These are phyloP conservation scores for Russula ochroleuca DNA, from an alignment of 768 basidiomycete genomes.

Conservation along the genomic window DNA sequence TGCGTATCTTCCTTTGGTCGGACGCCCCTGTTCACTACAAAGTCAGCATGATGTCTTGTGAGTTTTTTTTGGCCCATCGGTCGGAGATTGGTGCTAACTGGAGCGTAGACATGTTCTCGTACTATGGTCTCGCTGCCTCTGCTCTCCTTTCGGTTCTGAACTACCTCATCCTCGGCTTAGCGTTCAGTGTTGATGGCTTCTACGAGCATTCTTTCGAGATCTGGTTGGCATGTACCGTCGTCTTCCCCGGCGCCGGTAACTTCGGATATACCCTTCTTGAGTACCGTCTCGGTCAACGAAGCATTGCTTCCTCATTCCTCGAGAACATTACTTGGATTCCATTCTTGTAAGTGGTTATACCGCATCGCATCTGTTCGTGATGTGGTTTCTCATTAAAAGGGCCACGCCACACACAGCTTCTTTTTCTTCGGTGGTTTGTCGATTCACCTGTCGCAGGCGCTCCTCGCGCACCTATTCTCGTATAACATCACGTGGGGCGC, in stretches of 20 bases:
- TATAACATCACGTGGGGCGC: conserved; percentile 57
- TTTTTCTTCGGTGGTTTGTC: conserved; percentile 57
- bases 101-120: conserved; percentile 43
- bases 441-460: conserved; percentile 49
- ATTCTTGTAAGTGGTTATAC: conserved; percentile 58
- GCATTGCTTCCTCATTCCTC: conserved; percentile 45
- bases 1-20: conserved; percentile 74
- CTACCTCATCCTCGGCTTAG: conserved; percentile 63
- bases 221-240: conserved; percentile 66
- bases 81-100: neutral
- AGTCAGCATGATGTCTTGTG: conserved; percentile 70
- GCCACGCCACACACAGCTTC: conserved; percentile 34
- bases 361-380: neutral
- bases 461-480: conserved; percentile 53
- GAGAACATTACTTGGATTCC: conserved; percentile 64
- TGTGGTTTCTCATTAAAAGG: neutral
- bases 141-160: conserved; percentile 61
- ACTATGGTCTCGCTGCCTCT: conserved; percentile 61
- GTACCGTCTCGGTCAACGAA: conserved; percentile 59
- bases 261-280: conserved; percentile 63
- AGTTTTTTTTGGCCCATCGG: conserved; percentile 30
- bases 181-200: conserved; percentile 59
- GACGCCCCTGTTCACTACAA: conserved; percentile 78
- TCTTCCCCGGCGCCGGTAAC: conserved; percentile 67
- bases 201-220: conserved; percentile 72